Evolutionary conservation across 352 stramenopile species (phyloP).

Genomic region (Globisporangium paddicum): DNA sequence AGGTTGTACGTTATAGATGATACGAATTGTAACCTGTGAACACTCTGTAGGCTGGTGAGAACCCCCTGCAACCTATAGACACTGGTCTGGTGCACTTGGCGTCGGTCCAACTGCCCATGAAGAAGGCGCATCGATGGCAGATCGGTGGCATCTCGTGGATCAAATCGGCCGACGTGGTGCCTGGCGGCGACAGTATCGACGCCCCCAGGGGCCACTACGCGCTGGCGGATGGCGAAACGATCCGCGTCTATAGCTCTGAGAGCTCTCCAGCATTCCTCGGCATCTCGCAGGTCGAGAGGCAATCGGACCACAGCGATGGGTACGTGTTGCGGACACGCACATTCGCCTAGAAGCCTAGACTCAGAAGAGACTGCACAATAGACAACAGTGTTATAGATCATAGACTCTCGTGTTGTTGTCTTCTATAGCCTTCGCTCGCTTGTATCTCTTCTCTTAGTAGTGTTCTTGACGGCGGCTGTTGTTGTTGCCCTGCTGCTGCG

Average conservation of each 20-base stretch:
- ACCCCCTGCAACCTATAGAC: slow-evolving; percentile 52
- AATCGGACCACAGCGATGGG: slow-evolving; percentile 15
- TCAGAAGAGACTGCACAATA: not conserved
- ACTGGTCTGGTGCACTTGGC: slow-evolving; percentile 51
- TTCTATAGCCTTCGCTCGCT: not conserved
- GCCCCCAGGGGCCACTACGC: slow-evolving; percentile 1
- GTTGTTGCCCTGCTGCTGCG: slow-evolving; percentile 21
- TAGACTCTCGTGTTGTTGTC: no score
- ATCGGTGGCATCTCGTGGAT: slow-evolving; percentile 41
- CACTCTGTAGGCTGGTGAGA: slow-evolving; percentile 8
- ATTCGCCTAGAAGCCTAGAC: slow-evolving; percentile 40
- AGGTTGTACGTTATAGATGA: not conserved
- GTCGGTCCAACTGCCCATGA: slow-evolving; percentile 26
- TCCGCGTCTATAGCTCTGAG: slow-evolving; percentile 50
- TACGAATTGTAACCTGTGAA: not conserved
- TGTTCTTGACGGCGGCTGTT: slow-evolving; percentile 15
- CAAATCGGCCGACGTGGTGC: slow-evolving; percentile 22
- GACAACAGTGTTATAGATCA: slow-evolving; percentile 31
- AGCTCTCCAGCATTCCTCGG: slow-evolving; percentile 35
- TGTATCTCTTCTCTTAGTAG: slow-evolving; percentile 2
- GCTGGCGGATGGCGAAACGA: slow-evolving; percentile 27
- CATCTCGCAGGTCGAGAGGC: slow-evolving; percentile 47
- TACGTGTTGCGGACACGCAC: slow-evolving; percentile 63
- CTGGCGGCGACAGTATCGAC: slow-evolving; percentile 6
- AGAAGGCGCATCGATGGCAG: slow-evolving; percentile 36